Percentiles rank a stretch among this genome's conserved stretches.
phyloP scores from a whole-genome alignment of 75 land plant species.

The Pinus albicaulis region DNA sequence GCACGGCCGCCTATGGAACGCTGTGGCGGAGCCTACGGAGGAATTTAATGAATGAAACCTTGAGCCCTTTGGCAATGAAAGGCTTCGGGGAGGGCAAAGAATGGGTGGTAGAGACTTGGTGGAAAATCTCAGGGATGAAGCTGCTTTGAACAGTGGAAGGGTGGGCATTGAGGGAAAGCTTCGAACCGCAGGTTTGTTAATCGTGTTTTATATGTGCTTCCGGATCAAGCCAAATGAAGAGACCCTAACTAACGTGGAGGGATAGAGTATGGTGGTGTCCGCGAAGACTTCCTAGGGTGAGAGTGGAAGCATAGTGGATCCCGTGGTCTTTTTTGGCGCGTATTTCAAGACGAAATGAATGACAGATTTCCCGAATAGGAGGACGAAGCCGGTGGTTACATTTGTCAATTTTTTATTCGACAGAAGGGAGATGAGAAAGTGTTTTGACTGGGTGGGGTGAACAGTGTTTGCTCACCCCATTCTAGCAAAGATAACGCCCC shows the following conservation, averaged over 20 bases:
- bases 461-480: too few species aligned
- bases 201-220: not conserved
- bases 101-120: not conserved
- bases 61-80: not conserved
- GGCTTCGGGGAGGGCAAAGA: not conserved
- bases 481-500: too few species aligned
- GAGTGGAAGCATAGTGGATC: too few species aligned
- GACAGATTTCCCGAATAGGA: too few species aligned
- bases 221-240: not conserved
- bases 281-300: too few species aligned
- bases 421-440: too few species aligned
- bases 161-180: not conserved
- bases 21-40: conserved; percentile 9
- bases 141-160: not conserved
- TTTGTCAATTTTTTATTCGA: too few species aligned
- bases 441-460: too few species aligned
- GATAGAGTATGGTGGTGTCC: too few species aligned
- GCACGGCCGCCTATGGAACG: not conserved
- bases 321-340: too few species aligned
- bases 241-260: not conserved
- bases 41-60: not conserved
- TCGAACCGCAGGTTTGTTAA: not conserved
- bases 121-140: not conserved
- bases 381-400: too few species aligned
- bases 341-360: too few species aligned